These are phyloP conservation scores for Oxyria digyna DNA, from an alignment of 148 eudicot species.

Conservation along the genomic window DNA sequence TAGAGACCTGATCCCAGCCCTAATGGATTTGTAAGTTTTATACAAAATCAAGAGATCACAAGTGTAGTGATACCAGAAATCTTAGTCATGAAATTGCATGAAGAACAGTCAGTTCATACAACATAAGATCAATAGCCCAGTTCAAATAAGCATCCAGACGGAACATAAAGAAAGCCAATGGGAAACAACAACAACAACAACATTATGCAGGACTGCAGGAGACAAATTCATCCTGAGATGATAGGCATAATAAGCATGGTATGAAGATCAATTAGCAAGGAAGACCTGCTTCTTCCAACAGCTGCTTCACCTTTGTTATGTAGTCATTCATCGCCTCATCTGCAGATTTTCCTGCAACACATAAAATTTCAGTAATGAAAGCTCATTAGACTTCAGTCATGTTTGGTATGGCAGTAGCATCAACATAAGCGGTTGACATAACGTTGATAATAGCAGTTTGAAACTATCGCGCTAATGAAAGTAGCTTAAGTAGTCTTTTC, in stretches of 20 bases:
- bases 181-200: background rate
- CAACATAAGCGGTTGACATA: no score
- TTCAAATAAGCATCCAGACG: constrained; percentile 2
- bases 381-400: background rate
- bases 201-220: background rate
- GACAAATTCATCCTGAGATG: background rate
- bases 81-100: background rate
- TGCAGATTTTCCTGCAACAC: constrained; percentile 51
- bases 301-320: constrained; percentile 92
- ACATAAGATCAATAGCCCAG: background rate
- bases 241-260: background rate
- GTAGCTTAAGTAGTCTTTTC: no score
- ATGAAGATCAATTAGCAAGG: constrained; percentile 16
- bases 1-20: no score
- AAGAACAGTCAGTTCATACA: background rate
- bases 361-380: background rate
- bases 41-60: background rate
- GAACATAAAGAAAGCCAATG: background rate
- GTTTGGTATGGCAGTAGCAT: no score
- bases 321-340: constrained; percentile 80
- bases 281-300: constrained; percentile 63
- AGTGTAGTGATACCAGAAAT: background rate
- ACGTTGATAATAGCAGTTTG: no score
- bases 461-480: no score
- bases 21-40: background rate